A percentile compares a stretch with the other conserved stretches of the same genome.
Evolutionary conservation across 768 basidiomycete species (phyloP).

Genomic region (Mycena olivaceomarginata): DNA sequence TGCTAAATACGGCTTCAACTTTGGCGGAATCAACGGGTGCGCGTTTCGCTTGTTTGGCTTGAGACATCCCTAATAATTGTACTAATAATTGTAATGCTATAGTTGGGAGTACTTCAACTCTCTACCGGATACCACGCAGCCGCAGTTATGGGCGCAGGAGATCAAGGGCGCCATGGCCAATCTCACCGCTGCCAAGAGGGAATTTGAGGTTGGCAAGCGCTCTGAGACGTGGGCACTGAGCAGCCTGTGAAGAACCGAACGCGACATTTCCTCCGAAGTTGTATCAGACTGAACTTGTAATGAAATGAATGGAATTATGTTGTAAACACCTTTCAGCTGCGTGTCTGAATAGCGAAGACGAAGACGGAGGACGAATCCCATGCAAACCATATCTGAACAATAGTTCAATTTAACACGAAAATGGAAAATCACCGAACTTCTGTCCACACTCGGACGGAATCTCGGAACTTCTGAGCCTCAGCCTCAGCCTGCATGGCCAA

Average conservation of each 20-base stretch:
- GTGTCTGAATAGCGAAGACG: too few relatives aligned
- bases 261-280: background rate
- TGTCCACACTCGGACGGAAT: too few relatives aligned
- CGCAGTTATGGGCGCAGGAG: constrained; percentile 46
- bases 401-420: too few relatives aligned
- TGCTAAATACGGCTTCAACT: constrained; percentile 45
- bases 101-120: constrained; percentile 53
- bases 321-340: background rate
- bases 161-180: constrained; percentile 31
- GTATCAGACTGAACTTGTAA: background rate
- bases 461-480: too few relatives aligned
- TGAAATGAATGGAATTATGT: background rate
- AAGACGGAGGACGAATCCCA: too few relatives aligned
- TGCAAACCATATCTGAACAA: too few relatives aligned
- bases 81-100: background rate
- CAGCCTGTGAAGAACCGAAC: constrained; percentile 13
- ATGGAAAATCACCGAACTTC: too few relatives aligned
- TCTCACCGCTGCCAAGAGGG: constrained; percentile 6
- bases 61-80: background rate
- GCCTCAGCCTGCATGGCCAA: too few relatives aligned
- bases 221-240: constrained; percentile 24
- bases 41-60: background rate
- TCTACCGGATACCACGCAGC: constrained; percentile 40
- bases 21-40: constrained; percentile 49
- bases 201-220: constrained; percentile 28